A percentile compares a stretch with the other conserved stretches of the same genome.
Evolutionary conservation across 805 yeast genomes (phyloP).

Genomic region (Saccharomycopsis sp.): DNA sequence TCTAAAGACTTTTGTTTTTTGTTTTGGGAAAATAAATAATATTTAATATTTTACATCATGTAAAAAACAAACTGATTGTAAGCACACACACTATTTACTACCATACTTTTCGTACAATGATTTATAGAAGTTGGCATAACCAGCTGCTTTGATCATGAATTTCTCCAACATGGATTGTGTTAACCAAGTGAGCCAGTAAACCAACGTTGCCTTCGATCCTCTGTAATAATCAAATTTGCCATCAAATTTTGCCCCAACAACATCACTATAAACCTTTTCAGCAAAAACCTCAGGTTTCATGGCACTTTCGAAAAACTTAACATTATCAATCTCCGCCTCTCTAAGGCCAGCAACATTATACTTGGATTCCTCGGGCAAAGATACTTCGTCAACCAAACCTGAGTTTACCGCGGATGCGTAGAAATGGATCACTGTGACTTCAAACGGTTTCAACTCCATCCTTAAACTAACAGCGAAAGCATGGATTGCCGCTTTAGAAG

Average conservation of each 20-base stretch:
- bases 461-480: conserved; percentile 31
- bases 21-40: not conserved
- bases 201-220: not conserved
- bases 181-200: too few species aligned
- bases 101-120: too few species aligned
- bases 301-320: not conserved
- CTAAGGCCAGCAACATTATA: not conserved
- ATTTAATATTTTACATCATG: too few species aligned
- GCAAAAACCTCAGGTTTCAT: not conserved
- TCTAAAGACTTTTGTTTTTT: not conserved
- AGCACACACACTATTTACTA: too few species aligned
- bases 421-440: conserved; percentile 24
- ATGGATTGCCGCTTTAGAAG: conserved; percentile 37
- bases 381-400: not conserved
- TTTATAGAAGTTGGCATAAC: too few species aligned
- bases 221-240: not conserved
- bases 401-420: not conserved
- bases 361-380: not conserved
- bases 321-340: not conserved
- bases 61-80: too few species aligned
- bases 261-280: not conserved
- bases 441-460: conserved; percentile 33
- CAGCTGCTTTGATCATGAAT: too few species aligned
- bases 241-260: not conserved
- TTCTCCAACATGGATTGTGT: too few species aligned